Evolutionary conservation across 2,329 filamentous ascomycete species (phyloP).

Genomic region (Xylaria sp.): DNA sequence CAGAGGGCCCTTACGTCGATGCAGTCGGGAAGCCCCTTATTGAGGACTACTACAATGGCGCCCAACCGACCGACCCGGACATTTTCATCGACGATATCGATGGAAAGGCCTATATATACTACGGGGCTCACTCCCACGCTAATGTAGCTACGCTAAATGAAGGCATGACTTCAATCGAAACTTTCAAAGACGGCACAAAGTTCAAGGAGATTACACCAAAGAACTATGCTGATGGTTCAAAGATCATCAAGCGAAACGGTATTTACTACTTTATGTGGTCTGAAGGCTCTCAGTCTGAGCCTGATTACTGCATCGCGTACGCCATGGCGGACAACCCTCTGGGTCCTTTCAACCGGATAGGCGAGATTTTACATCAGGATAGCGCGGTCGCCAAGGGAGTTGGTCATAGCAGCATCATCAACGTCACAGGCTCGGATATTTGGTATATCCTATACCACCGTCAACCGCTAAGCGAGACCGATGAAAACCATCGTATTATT

Average conservation of each 20-base stretch:
- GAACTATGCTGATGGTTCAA: slow-evolving; percentile 57
- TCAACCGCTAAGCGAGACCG: slow-evolving; percentile 55
- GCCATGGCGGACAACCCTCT: slow-evolving; percentile 54
- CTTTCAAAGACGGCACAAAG: slow-evolving; percentile 53
- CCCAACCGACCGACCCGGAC: slow-evolving; percentile 60
- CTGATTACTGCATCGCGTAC: slow-evolving; percentile 57
- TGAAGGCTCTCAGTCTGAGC: slow-evolving; percentile 57
- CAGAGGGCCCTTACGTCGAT: slow-evolving; percentile 56
- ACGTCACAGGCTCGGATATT: slow-evolving; percentile 52
- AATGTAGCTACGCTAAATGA: slow-evolving; percentile 56
- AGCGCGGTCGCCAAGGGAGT: slow-evolving; percentile 51
- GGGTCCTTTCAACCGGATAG: slow-evolving; percentile 55
- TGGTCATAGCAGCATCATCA: slow-evolving; percentile 56
- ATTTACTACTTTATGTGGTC: slow-evolving; percentile 59
- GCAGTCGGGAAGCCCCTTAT: slow-evolving; percentile 56
- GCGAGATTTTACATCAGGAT: slow-evolving; percentile 54
- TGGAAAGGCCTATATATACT: slow-evolving; percentile 56
- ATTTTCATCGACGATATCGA: slow-evolving; percentile 56
- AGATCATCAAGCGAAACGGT: slow-evolving; percentile 55
- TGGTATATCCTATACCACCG: slow-evolving; percentile 61
- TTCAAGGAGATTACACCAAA: slow-evolving; percentile 60
- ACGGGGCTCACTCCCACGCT: slow-evolving; percentile 56
- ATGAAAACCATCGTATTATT: slow-evolving; percentile 58
- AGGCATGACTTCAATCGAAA: slow-evolving; percentile 56
- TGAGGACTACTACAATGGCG: slow-evolving; percentile 57